Percentiles rank a stretch among this genome's conserved stretches.
Evolutionary conservation across 1,284 basidiomycete genomes (phyloP).

Genomic region (Chiua sp.): DNA sequence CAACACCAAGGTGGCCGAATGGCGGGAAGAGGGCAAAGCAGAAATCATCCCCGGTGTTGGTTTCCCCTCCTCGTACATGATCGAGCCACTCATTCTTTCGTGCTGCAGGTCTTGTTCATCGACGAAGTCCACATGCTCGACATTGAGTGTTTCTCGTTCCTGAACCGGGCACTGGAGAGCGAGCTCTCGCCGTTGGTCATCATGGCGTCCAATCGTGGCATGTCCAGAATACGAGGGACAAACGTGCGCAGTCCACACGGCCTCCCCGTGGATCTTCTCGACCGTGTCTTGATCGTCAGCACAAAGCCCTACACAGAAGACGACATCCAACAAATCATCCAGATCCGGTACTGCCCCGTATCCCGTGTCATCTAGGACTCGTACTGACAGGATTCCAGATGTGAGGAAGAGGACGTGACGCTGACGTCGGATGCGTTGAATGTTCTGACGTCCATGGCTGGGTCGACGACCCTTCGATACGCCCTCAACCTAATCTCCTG

Average conservation of each 20-base stretch:
- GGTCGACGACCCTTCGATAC: constrained; percentile 88
- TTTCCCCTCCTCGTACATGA: constrained; percentile 24
- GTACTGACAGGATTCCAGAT: constrained; percentile 51
- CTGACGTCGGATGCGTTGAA: constrained; percentile 76
- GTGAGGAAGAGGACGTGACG: constrained; percentile 96
- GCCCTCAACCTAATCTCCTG: constrained; percentile 94
- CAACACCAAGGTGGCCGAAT: constrained; percentile 96
- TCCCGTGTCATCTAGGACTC: background rate
- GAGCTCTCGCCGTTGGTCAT: constrained; percentile 96
- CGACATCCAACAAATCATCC: constrained; percentile 91
- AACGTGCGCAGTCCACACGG: constrained; percentile 95
- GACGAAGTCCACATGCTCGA: constrained; percentile 99
- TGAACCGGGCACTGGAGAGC: constrained; percentile 95
- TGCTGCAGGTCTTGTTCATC: constrained; percentile 81
- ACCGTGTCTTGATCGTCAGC: constrained; percentile 94
- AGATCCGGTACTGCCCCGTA: constrained; percentile 74
- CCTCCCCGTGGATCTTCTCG: constrained; percentile 92
- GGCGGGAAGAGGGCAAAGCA: constrained; percentile 99
- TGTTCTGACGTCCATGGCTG: constrained; percentile 88
- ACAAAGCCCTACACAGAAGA: constrained; percentile 88
- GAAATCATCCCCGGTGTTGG: constrained; percentile 96
- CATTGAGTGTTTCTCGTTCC: constrained; percentile 98
- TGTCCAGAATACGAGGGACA: constrained; percentile 94
- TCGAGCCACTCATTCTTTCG: background rate
- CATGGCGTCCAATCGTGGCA: constrained; percentile 98